A percentile compares a stretch with the other conserved stretches of the same genome.
These are phyloP conservation scores for Circinella umbellata DNA, from an alignment of 371 early-diverging fungal species.

Conservation along the genomic window DNA sequence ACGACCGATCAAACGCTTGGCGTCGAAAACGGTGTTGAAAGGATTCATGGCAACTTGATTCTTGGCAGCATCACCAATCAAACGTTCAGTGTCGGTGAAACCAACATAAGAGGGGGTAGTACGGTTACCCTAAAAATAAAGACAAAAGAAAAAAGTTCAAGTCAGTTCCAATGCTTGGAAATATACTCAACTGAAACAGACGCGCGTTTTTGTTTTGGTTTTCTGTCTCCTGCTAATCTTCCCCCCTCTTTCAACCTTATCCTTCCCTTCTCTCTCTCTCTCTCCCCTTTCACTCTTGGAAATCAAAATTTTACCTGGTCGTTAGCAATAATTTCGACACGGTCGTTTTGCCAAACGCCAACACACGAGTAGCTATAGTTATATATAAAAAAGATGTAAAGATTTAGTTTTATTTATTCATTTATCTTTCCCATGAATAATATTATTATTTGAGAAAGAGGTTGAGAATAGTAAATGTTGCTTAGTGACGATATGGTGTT, in stretches of 20 bases:
- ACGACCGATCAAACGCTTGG: slow-evolving; percentile 98
- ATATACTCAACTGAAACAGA: too few species aligned
- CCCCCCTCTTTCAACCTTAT: neutral
- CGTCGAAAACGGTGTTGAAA: slow-evolving; percentile 93
- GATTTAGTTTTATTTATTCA: slow-evolving; percentile 2
- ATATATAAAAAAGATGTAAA: slow-evolving; percentile 65
- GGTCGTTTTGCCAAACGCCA: slow-evolving; percentile 97
- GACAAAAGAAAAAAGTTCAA: too few species aligned
- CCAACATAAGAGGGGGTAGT: slow-evolving; percentile 96
- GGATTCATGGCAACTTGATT: slow-evolving; percentile 92
- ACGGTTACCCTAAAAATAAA: slow-evolving; percentile 74
- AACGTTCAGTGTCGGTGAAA: slow-evolving; percentile 91
- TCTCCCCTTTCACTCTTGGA: neutral
- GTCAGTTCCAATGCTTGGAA: neutral
- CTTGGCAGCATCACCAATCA: slow-evolving; percentile 96
- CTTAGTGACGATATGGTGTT: neutral
- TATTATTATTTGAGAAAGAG: neutral
- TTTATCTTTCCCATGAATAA: neutral
- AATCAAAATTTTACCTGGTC: slow-evolving; percentile 60
- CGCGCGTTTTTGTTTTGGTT: too few species aligned
- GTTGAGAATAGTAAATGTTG: neutral
- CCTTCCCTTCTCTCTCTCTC: neutral
- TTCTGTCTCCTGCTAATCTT: too few species aligned
- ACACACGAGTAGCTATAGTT: slow-evolving; percentile 95
- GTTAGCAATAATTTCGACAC: slow-evolving; percentile 97